These are phyloP conservation scores for Yarrowia galli DNA, from an alignment of 1,139 yeast species.

Conservation along the genomic window DNA sequence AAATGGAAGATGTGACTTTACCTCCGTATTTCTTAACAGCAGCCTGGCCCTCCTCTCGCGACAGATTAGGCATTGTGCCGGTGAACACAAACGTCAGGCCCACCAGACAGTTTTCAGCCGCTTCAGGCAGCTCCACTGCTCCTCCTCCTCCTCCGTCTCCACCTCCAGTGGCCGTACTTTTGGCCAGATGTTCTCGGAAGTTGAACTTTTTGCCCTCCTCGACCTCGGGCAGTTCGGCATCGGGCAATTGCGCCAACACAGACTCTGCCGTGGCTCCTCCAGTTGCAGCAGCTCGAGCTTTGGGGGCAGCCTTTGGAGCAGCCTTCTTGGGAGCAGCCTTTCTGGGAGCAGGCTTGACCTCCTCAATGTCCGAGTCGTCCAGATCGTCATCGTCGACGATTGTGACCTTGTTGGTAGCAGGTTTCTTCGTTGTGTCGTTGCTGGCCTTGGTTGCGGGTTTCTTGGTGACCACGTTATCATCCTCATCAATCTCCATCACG, in stretches of 20 bases:
- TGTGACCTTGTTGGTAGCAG: background rate
- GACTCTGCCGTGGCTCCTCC: conserved; percentile 57
- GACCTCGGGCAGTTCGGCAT: conserved; percentile 69
- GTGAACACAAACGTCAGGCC: conserved; percentile 95
- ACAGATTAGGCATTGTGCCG: conserved; percentile 81
- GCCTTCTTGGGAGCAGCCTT: conserved; percentile 37
- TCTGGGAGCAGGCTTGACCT: conserved; percentile 13
- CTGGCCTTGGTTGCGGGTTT: background rate
- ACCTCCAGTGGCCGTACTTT: conserved; percentile 48
- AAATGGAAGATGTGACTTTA: conserved; percentile 86
- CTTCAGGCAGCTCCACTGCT: conserved; percentile 65
- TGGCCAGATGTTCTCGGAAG: conserved; percentile 49
- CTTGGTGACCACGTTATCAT: conserved; percentile 8
- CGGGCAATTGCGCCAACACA: conserved; percentile 66
- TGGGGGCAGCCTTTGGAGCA: conserved; percentile 40
- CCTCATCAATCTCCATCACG: conserved; percentile 27
- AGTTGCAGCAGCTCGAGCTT: conserved; percentile 40
- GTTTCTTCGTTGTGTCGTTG: too few relatives aligned
- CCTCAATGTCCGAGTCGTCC: conserved; percentile 25
- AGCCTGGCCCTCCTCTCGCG: conserved; percentile 76
- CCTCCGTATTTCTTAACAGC: conserved; percentile 91
- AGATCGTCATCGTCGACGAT: conserved; percentile 11
- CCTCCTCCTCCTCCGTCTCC: conserved; percentile 42
- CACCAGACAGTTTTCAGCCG: conserved; percentile 79
- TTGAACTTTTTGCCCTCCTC: conserved; percentile 62